Percentiles rank a stretch among this genome's conserved stretches.
Evolutionary conservation across 768 basidiomycete species (phyloP).

Genomic region (Suillus brevipes): DNA sequence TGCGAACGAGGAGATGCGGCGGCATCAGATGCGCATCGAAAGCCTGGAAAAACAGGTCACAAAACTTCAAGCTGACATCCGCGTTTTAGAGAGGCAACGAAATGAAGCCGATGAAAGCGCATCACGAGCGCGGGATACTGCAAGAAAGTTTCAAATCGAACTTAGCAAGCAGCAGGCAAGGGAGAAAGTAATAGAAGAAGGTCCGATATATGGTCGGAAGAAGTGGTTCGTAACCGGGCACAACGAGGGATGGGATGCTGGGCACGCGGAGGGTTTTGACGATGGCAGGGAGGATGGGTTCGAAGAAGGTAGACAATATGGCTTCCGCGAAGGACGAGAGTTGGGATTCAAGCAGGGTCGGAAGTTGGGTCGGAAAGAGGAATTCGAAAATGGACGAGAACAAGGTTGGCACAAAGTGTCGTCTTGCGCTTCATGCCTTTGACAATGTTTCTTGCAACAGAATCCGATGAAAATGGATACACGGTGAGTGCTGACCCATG

Average conservation of each 20-base stretch:
- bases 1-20: slow-evolving; percentile 46
- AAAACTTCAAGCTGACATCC: slow-evolving; percentile 31
- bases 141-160: slow-evolving; percentile 43
- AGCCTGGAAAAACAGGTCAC: slow-evolving; percentile 45
- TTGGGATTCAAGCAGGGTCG: slow-evolving; percentile 36
- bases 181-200: slow-evolving; percentile 45
- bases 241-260: slow-evolving; percentile 45
- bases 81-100: slow-evolving; percentile 36
- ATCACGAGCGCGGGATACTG: slow-evolving; percentile 43
- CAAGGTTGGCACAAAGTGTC: slow-evolving; percentile 46
- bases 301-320: slow-evolving; percentile 41
- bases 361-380: slow-evolving; percentile 30
- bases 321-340: slow-evolving; percentile 37
- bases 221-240: slow-evolving; percentile 47
- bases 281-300: slow-evolving; percentile 47
- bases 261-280: slow-evolving; percentile 46
- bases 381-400: slow-evolving; percentile 35
- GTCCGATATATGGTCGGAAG: slow-evolving; percentile 39
- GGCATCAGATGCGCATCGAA: slow-evolving; percentile 49
- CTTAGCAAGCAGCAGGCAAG: slow-evolving; percentile 46
- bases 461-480: slow-evolving; percentile 34
- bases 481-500: slow-evolving; percentile 24
- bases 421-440: slow-evolving; percentile 56
- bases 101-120: slow-evolving; percentile 46
- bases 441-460: slow-evolving; percentile 52